These are phyloP conservation scores for Byssothecium circinans DNA, from an alignment of 2,329 filamentous ascomycete genomes.

Conservation along the genomic window DNA sequence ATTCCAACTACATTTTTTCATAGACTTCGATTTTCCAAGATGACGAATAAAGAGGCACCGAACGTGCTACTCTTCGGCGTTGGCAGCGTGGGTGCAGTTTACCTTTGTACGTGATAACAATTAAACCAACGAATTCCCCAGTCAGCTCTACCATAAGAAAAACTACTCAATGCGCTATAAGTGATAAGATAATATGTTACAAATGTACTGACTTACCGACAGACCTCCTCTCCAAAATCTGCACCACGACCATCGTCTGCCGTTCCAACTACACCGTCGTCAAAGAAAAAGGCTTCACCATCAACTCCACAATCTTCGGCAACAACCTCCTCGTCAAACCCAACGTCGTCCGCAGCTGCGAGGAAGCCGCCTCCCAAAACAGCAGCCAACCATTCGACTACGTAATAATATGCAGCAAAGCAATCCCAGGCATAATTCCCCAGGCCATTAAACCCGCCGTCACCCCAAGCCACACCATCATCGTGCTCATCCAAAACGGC, in stretches of 20 bases:
- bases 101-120: constrained; percentile 17
- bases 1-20: background rate
- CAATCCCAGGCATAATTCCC: constrained; percentile 44
- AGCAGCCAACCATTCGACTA: constrained; percentile 46
- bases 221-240: constrained; percentile 43
- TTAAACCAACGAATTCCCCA: too few species aligned
- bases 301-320: constrained; percentile 45
- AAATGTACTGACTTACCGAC: too few species aligned
- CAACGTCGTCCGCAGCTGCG: constrained; percentile 37
- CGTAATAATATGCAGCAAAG: constrained; percentile 53
- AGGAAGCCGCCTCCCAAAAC: constrained; percentile 35
- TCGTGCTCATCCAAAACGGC: constrained; percentile 65
- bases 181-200: too few species aligned
- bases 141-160: too few species aligned
- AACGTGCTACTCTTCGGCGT: constrained; percentile 41
- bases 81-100: constrained; percentile 44
- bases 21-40: background rate
- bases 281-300: constrained; percentile 45
- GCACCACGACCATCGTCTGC: constrained; percentile 48
- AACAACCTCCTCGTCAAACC: constrained; percentile 39
- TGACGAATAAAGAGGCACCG: constrained; percentile 2
- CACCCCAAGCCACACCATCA: constrained; percentile 48
- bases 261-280: constrained; percentile 50
- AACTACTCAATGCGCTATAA: too few species aligned
- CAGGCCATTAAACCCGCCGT: constrained; percentile 47